Conservation (phyloP, 2,329 filamentous ascomycete species). For the Rosellinia necatrix region DNA sequence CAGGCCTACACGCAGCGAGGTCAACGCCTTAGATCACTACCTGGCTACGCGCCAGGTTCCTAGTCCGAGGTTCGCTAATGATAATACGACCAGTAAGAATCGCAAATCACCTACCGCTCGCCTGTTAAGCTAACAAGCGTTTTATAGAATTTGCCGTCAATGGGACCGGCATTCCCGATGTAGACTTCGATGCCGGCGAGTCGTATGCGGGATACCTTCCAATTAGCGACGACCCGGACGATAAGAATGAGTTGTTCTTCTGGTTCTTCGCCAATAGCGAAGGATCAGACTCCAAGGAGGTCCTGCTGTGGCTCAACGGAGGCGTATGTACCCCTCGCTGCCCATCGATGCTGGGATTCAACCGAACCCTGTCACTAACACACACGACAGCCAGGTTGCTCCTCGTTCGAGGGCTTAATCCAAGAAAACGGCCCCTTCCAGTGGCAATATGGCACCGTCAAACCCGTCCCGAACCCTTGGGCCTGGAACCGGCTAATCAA, state of each 20-base stretch:
- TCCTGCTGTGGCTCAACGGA: slow-evolving; percentile 59
- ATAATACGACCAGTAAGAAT: slow-evolving; percentile 38
- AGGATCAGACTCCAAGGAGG: slow-evolving; percentile 51
- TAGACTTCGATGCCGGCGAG: slow-evolving; percentile 66
- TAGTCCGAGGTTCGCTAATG: slow-evolving; percentile 35
- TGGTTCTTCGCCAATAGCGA: slow-evolving; percentile 61
- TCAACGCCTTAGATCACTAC: slow-evolving; percentile 30
- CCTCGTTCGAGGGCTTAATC: slow-evolving; percentile 69
- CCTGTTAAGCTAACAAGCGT: slow-evolving; percentile 1
- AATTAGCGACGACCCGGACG: slow-evolving; percentile 50
- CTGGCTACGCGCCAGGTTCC: slow-evolving; percentile 34
- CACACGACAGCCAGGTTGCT: slow-evolving; percentile 54
- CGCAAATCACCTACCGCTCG: background rate
- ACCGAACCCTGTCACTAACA: slow-evolving; percentile 11
- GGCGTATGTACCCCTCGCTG: slow-evolving; percentile 42
- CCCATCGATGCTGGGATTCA: background rate
- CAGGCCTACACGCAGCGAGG: slow-evolving; percentile 8
- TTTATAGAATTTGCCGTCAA: slow-evolving; percentile 62
- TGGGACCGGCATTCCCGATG: slow-evolving; percentile 64
- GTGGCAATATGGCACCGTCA: slow-evolving; percentile 72
- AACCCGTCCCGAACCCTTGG: slow-evolving; percentile 69
- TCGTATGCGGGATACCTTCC: slow-evolving; percentile 63
- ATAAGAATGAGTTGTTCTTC: slow-evolving; percentile 54
- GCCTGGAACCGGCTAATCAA: slow-evolving; percentile 79
- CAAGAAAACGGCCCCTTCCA: slow-evolving; percentile 78